Evolutionary conservation across 768 basidiomycete species (phyloP), one percentile per base, ranked within the genome.

Genomic region (Naganishia antarctica): DNA sequence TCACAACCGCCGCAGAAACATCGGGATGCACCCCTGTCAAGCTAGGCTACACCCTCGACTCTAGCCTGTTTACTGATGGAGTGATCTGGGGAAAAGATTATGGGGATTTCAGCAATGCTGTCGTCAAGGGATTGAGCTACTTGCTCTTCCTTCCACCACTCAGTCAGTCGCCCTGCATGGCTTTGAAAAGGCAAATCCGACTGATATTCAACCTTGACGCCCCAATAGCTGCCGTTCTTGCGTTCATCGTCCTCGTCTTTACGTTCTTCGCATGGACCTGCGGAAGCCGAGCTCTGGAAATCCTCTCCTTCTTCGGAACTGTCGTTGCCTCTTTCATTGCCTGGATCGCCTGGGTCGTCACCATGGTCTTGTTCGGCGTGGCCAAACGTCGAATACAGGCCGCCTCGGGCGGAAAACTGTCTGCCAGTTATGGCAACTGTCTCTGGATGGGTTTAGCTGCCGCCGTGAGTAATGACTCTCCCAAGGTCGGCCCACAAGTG

Each of bases 191-290:
- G 7, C 21, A 9, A 46, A 23, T 4, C 1, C 16, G 15, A 12
- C 15, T 21, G 16, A 12, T 37, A 13, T 13, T 47, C 43, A 25
- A 44, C 18, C 43, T 44, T 44, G n/a, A n/a, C n/a, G n/a, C n/a
- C n/a, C n/a, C 43, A 9, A 67, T 71, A 26, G 72, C 73, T 2
- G 67, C 67, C 40, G 72, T 70, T 0, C 63, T 71, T 12, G 71
- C 74, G 7, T 73, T 70, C 9, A 49, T 74, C 31, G 67, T 64
- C 48, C 60, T 74, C 21, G 47, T 70, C 58, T 71, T 70, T 31
- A 66, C 71, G 3, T 68, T 74, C 28, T 70, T 73, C n/a, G 73
- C 72, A 28, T 74, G 71, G 70, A 67, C 63, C 40, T 71, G 66
- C 63, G 34, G 67, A 1, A 70, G 67, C 47, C 58, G 73, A 41